Conservation (phyloP, 176 grass and related monocot species). For the Aegilops tauschii region DNA sequence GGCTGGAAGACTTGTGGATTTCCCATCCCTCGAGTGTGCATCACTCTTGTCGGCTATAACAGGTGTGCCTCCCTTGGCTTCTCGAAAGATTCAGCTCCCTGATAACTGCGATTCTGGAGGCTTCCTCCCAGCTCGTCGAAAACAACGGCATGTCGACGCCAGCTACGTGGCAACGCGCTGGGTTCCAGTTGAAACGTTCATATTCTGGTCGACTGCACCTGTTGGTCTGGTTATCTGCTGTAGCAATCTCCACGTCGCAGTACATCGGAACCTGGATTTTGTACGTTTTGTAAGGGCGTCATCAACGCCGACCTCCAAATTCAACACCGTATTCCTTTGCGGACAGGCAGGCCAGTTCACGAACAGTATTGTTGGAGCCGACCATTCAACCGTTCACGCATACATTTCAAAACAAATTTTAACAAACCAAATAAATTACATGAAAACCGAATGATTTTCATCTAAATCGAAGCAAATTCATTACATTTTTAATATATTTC, state of each 20-base stretch:
- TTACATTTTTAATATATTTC: too few relatives aligned
- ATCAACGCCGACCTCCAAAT: too few relatives aligned
- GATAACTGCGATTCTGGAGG: slow-evolving; percentile 13
- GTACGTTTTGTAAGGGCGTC: too few relatives aligned
- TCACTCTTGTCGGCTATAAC: not conserved
- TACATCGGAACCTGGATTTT: not conserved
- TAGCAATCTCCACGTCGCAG: not conserved
- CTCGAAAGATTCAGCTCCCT: not conserved
- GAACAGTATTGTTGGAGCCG: too few relatives aligned
- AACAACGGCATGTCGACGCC: slow-evolving; percentile 27
- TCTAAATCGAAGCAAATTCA: too few relatives aligned
- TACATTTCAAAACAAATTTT: too few relatives aligned
- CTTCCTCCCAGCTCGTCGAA: not conserved
- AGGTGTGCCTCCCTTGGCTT: not conserved
- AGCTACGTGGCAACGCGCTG: slow-evolving; percentile 12
- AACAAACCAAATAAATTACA: too few relatives aligned
- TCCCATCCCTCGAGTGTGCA: not conserved
- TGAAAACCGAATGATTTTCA: too few relatives aligned
- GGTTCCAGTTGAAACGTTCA: not conserved
- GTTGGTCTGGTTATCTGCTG: not conserved
- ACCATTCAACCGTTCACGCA: too few relatives aligned
- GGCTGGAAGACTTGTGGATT: not conserved
- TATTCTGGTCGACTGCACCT: not conserved
- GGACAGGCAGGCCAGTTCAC: too few relatives aligned
- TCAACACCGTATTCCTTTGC: too few relatives aligned